Evolutionary conservation across 202 grass and related monocot genomes (phyloP).

Genomic region (Dendrocalamus latiflorus): DNA sequence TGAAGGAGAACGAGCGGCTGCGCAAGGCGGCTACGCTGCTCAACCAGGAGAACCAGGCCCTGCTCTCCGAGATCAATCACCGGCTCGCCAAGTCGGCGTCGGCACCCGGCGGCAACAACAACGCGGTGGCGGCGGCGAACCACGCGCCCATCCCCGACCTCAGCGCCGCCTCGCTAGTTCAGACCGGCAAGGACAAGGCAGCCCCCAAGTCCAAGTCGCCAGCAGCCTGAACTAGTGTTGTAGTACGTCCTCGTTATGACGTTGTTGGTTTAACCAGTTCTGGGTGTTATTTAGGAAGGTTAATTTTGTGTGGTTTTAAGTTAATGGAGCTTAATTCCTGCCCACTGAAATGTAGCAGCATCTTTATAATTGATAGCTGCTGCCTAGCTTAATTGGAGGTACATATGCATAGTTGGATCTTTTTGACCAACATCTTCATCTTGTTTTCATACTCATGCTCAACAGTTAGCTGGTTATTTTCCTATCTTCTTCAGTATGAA

Average conservation of each 20-base stretch:
- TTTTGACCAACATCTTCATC: background rate
- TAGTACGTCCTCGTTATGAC: background rate
- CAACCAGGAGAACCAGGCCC: constrained; percentile 72
- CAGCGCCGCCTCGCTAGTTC: constrained; percentile 14
- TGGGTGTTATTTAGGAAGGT: constrained; percentile 11
- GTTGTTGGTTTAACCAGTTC: background rate
- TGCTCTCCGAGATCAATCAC: constrained; percentile 71
- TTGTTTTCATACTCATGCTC: background rate
- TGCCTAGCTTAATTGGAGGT: background rate
- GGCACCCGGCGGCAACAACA: background rate
- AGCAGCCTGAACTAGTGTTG: background rate
- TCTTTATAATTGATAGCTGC: background rate
- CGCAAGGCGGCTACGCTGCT: constrained; percentile 66
- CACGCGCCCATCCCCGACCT: background rate
- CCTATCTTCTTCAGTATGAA: background rate
- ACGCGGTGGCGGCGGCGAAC: background rate
- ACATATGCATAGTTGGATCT: background rate
- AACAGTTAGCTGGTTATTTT: background rate
- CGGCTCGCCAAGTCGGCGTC: constrained; percentile 40
- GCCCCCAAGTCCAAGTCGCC: constrained; percentile 11
- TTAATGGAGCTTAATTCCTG: background rate
- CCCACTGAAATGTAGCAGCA: background rate
- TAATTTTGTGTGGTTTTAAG: background rate
- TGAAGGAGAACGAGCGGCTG: constrained; percentile 82
- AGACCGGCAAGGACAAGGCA: constrained; percentile 23